These are phyloP conservation scores for Mycocentrospora acerina DNA, from an alignment of 2,329 filamentous ascomycete genomes.

Conservation along the genomic window DNA sequence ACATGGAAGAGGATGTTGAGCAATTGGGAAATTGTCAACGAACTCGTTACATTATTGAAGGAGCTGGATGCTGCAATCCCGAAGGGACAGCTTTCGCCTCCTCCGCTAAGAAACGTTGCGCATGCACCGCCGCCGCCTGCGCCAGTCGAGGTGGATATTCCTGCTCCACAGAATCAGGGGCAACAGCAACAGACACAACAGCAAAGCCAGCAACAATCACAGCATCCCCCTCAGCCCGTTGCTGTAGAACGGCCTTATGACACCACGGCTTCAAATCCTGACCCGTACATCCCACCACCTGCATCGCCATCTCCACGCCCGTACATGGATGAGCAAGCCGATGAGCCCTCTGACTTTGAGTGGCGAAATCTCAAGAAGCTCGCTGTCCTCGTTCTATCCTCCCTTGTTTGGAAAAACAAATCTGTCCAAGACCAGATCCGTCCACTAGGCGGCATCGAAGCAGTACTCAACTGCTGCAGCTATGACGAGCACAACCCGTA, in stretches of 20 bases:
- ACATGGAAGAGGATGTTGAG: slow-evolving; percentile 83
- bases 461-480: slow-evolving; percentile 82
- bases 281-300: slow-evolving; percentile 45
- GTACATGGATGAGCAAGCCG: slow-evolving; percentile 50
- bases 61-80: slow-evolving; percentile 86
- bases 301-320: slow-evolving; percentile 43
- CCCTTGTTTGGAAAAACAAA: slow-evolving; percentile 82
- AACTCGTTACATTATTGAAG: slow-evolving; percentile 82
- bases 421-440: slow-evolving; percentile 87
- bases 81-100: slow-evolving; percentile 60
- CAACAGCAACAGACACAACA: slow-evolving; percentile 8
- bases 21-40: slow-evolving; percentile 88
- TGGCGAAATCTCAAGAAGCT: slow-evolving; percentile 89
- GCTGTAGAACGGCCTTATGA: slow-evolving; percentile 69
- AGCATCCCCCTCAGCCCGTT: slow-evolving; percentile 35
- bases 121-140: slow-evolving; percentile 36
- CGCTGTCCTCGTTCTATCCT: slow-evolving; percentile 85
- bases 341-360: slow-evolving; percentile 67
- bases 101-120: slow-evolving; percentile 52
- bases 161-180: slow-evolving; percentile 8
- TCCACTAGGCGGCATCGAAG: slow-evolving; percentile 80
- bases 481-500: slow-evolving; percentile 95
- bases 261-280: slow-evolving; percentile 45
- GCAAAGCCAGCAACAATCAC: slow-evolving; percentile 1
- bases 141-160: slow-evolving; percentile 15